phyloP scores from a whole-genome alignment of 1,284 basidiomycete species.

The Phenoliferia sp. region DNA sequence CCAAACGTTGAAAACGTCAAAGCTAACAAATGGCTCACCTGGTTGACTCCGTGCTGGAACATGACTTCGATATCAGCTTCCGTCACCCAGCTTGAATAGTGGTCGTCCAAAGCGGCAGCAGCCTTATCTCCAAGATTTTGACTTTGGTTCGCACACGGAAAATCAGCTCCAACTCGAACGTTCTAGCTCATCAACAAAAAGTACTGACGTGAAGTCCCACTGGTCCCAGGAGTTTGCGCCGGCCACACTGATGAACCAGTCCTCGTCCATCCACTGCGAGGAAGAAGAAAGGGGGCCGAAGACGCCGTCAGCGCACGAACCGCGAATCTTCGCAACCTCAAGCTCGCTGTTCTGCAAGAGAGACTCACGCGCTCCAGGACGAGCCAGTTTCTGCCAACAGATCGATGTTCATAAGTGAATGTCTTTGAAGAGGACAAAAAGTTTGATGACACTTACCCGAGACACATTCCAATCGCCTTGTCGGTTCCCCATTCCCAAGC shows the following conservation, averaged over 20 bases:
- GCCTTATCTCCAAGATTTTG: conserved; percentile 12
- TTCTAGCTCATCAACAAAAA: no score
- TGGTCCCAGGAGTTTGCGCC: conserved; percentile 38
- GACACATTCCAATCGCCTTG: conserved; percentile 30
- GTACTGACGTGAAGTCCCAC: conserved; percentile 3
- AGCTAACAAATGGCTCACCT: conserved; percentile 8
- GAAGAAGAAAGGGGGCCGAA: no score
- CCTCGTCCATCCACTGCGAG: conserved; percentile 46
- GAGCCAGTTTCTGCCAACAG: conserved; percentile 7
- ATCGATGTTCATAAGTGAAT: background rate
- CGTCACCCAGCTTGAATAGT: conserved; percentile 43
- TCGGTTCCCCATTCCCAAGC: conserved; percentile 28
- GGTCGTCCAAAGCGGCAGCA: conserved; percentile 33
- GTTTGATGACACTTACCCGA: conserved; percentile 8
- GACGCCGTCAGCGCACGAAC: background rate
- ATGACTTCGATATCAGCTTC: conserved; percentile 43
- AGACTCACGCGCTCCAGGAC: conserved; percentile 15
- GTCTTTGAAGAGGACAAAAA: background rate
- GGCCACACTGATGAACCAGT: conserved; percentile 42
- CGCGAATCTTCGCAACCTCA: background rate
- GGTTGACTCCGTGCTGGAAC: conserved; percentile 23
- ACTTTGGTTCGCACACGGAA: no score
- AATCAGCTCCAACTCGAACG: no score
- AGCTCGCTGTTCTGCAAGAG: background rate
- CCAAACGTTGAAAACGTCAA: no score